These are phyloP conservation scores for Boletus rufocinnamomeus DNA, from an alignment of 768 basidiomycete species.

Conservation along the genomic window DNA sequence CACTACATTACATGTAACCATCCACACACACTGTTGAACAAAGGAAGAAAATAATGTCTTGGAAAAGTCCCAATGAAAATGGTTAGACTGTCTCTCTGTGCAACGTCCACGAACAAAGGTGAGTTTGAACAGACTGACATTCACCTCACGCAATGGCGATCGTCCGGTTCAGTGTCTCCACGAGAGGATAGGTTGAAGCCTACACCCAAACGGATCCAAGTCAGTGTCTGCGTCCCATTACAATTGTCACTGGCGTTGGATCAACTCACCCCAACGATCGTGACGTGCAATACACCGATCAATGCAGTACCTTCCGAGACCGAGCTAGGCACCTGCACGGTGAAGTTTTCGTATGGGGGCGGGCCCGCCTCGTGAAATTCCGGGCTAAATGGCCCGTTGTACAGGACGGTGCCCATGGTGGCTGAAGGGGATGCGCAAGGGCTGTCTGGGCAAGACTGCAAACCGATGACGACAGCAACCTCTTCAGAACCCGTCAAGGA, in stretches of 20 bases:
- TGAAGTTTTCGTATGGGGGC: conserved; percentile 48
- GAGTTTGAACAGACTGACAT: neutral
- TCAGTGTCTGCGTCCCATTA: neutral
- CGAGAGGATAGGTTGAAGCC: conserved; percentile 35
- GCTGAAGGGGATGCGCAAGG: conserved; percentile 30
- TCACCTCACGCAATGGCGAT: conserved; percentile 23
- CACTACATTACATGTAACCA: neutral
- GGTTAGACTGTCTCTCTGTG: neutral
- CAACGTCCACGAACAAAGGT: neutral
- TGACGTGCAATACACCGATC: conserved; percentile 40
- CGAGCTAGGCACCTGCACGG: conserved; percentile 40
- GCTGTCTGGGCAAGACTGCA: conserved; percentile 40
- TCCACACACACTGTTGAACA: neutral
- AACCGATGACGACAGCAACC: conserved; percentile 47
- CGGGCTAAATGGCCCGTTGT: conserved; percentile 47
- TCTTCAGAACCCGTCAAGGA: conserved; percentile 42
- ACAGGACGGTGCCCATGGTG: conserved; percentile 46
- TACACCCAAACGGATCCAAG: conserved; percentile 13
- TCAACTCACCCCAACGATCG: conserved; percentile 43
- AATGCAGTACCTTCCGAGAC: conserved; percentile 34
- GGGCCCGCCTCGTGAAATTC: conserved; percentile 31
- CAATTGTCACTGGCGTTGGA: neutral
- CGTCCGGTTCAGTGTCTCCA: conserved; percentile 38
- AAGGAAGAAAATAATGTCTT: neutral
- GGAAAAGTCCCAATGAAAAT: neutral